Evolutionary conservation across 2,329 filamentous ascomycete genomes (phyloP), one percentile per base, ranked within the genome.

Genomic region (Pestalotiopsis sp.): DNA sequence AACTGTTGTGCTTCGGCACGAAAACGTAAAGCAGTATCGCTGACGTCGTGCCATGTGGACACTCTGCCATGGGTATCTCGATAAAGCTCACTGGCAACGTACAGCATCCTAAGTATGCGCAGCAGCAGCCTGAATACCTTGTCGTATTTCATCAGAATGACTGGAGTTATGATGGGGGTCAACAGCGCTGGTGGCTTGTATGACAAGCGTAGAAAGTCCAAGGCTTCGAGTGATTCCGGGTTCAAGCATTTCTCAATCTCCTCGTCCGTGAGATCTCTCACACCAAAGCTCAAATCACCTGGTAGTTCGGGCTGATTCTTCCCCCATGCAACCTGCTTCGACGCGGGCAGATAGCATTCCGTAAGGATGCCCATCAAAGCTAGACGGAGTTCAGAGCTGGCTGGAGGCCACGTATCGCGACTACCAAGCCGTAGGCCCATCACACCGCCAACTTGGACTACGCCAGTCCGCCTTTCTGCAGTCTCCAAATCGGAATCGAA

Each of bases 151-250:
- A 90, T 83, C 12, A 98, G 81, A 1, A 91, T 87, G 0, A 85
- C 78, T 0, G 89, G 84, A 0, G 93, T 94, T 57, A 99, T 90
- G 70, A 98, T 86, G 0, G 90, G 84, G 56, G 90, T 85, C 0
- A 98, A 83, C 1, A 93, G 89, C 0, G 87, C 79, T 0, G 94
- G 92, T 0, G 94, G 86, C 56, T 91, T 92, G 80, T 98, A 98
- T 60, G 94, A 92, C 7, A 99, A 83, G 1, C 93, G 90, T 17
- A 99, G 84, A 75, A 99, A 98, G 79, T 98, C 96, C n/a, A 98
- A 85, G 0, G 96, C 96, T 76, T 95, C 91, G 20, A 98, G 86
- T 0, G 91, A 92, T 76, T 93, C 88, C 0, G 94, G 91, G 74
- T 98, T 89, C 85, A 97, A 91, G 79, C 94, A 95, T 70, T 87